Evolutionary conservation across 768 basidiomycete species (phyloP).

Genomic region (Coprinopsis strossmayeri): DNA sequence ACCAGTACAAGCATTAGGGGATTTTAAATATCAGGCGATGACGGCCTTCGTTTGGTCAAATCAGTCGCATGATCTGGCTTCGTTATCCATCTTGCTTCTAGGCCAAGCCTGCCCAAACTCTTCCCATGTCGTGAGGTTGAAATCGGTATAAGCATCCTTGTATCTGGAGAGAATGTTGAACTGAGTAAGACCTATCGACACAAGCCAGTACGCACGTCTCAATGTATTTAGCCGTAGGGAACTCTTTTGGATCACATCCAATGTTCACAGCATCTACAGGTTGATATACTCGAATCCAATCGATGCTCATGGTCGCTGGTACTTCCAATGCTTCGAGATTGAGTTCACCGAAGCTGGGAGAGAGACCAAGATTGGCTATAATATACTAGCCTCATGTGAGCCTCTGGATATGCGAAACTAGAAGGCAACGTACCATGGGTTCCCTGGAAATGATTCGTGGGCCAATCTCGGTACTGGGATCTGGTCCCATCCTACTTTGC

Average conservation of each 20-base stretch:
- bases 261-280: constrained; percentile 38
- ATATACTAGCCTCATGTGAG: constrained; percentile 38
- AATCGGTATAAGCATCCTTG: constrained; percentile 57
- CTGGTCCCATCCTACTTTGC: constrained; percentile 42
- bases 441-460: constrained; percentile 54
- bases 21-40: too few species aligned
- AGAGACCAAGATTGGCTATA: constrained; percentile 62
- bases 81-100: constrained; percentile 34
- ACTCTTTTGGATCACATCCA: constrained; percentile 59
- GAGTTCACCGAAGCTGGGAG: constrained; percentile 55
- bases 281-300: constrained; percentile 74
- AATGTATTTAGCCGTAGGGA: constrained; percentile 72
- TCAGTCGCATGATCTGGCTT: neutral
- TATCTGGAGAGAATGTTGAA: constrained; percentile 29
- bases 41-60: too few species aligned
- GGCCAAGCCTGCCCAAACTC: constrained; percentile 45
- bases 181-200: neutral
- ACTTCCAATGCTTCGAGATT: constrained; percentile 44
- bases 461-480: constrained; percentile 43
- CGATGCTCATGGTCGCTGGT: constrained; percentile 57
- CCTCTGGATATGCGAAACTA: neutral
- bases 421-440: constrained; percentile 44
- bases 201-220: constrained; percentile 32
- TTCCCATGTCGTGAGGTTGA: constrained; percentile 39
- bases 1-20: too few species aligned